These are phyloP conservation scores for Candida michaelii DNA, from an alignment of 805 yeast genomes.

Conservation along the genomic window DNA sequence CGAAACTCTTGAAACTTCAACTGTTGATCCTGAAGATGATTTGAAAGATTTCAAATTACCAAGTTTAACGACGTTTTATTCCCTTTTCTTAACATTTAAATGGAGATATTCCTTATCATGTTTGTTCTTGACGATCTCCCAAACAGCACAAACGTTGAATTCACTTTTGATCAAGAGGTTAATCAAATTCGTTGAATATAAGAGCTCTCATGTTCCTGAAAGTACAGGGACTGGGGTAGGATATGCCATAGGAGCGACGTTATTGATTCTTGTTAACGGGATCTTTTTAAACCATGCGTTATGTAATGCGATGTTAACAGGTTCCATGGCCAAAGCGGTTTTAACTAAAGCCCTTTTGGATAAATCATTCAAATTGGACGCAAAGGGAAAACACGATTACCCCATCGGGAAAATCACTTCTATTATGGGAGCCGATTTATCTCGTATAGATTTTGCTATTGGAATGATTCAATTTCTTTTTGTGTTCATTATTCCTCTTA, in stretches of 20 bases:
- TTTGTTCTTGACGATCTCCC: constrained; percentile 28
- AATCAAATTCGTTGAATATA: constrained; percentile 32
- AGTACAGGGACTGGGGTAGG: constrained; percentile 38
- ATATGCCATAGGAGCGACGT: constrained; percentile 37
- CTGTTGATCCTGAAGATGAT: constrained; percentile 21
- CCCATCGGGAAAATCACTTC: constrained; percentile 75
- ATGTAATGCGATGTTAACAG: constrained; percentile 58
- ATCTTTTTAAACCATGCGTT: constrained; percentile 58
- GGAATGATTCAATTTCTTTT: constrained; percentile 62
- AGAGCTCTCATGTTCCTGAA: constrained; percentile 24
- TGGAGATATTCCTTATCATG: constrained; percentile 22
- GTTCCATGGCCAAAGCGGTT: constrained; percentile 70
- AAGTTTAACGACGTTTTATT: constrained; percentile 16
- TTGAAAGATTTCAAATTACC: constrained; percentile 30
- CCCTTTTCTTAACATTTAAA: constrained; percentile 13
- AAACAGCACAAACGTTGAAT: constrained; percentile 32
- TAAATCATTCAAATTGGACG: constrained; percentile 64
- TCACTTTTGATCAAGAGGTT: constrained; percentile 39
- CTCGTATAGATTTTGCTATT: constrained; percentile 77
- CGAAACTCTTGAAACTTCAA: background rate
- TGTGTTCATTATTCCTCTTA: constrained; percentile 63
- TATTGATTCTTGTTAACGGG: constrained; percentile 24
- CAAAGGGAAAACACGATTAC: constrained; percentile 55
- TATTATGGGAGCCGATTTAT: constrained; percentile 75
- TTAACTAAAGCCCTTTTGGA: constrained; percentile 67